A percentile compares a stretch with the other conserved stretches of the same genome.
phyloP scores from a whole-genome alignment of 129 eudicot genomes.

The Arctium lappa region DNA sequence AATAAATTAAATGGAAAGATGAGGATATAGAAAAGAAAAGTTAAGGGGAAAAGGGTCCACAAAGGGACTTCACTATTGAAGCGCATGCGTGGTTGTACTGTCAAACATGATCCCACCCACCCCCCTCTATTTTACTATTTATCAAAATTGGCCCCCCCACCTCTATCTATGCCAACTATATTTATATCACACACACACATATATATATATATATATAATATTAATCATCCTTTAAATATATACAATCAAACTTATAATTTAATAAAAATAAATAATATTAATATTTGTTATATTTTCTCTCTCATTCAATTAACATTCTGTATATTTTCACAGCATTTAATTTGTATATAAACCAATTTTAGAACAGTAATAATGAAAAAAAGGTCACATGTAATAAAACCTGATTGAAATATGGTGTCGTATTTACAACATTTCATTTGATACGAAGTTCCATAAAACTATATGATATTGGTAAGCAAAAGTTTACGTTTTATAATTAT shows the following conservation, averaged over 20 bases:
- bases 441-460: not conserved
- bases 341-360: not conserved
- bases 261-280: too few species aligned
- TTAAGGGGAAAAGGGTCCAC: constrained; percentile 20
- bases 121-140: constrained; percentile 27
- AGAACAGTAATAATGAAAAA: not conserved
- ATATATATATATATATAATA: too few species aligned
- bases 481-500: not conserved
- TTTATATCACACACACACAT: too few species aligned
- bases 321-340: not conserved
- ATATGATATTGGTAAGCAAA: not conserved
- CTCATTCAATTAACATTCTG: not conserved
- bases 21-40: not conserved
- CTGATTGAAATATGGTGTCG: not conserved
- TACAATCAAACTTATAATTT: not conserved
- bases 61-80: constrained; percentile 29
- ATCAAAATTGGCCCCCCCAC: constrained; percentile 19
- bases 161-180: too few species aligned
- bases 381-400: not conserved
- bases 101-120: constrained; percentile 32
- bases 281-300: too few species aligned
- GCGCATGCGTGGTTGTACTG: constrained; percentile 43
- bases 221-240: too few species aligned
- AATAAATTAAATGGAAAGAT: constrained; percentile 17
- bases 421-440: not conserved